These are phyloP conservation scores for Olyra latifolia DNA, from an alignment of 176 grass and related monocot species.

Conservation along the genomic window DNA sequence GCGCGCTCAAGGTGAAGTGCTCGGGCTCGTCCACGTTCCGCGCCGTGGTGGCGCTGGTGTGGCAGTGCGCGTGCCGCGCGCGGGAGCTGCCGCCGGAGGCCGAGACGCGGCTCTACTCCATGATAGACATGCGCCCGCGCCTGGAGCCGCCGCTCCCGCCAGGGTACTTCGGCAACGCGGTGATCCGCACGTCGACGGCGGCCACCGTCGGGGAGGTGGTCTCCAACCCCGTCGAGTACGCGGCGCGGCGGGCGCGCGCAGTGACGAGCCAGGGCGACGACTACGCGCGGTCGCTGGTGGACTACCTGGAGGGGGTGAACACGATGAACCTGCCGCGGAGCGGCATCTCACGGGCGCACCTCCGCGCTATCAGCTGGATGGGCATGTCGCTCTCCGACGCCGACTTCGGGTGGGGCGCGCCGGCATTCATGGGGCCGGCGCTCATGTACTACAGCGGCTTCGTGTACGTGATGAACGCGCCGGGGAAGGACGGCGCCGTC, in stretches of 20 bases:
- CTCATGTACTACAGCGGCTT: conserved; percentile 59
- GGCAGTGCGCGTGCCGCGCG: conserved; percentile 61
- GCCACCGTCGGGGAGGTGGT: conserved; percentile 46
- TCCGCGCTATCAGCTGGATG: conserved; percentile 69
- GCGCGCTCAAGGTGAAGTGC: conserved; percentile 41
- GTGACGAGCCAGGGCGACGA: conserved; percentile 54
- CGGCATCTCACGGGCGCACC: conserved; percentile 33
- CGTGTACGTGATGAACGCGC: conserved; percentile 62
- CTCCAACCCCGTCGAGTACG: conserved; percentile 24
- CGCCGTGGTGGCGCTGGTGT: conserved; percentile 58
- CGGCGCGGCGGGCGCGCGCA: conserved; percentile 23
- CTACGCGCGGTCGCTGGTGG: conserved; percentile 53
- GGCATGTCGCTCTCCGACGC: conserved; percentile 55
- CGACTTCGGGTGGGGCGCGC: conserved; percentile 69
- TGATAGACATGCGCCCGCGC: conserved; percentile 66
- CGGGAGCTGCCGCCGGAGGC: conserved; percentile 21
- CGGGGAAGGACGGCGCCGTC: conserved; percentile 45
- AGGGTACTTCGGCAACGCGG: conserved; percentile 66
- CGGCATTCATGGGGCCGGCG: conserved; percentile 43
- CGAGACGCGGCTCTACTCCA: conserved; percentile 60
- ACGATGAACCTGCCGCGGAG: conserved; percentile 36
- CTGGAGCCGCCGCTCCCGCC: conserved; percentile 46
- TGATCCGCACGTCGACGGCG: conserved; percentile 48
- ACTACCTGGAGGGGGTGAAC: conserved; percentile 51
- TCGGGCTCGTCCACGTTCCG: conserved; percentile 58